A percentile compares a stretch with the other conserved stretches of the same genome.
Evolutionary conservation across 164 flowering plant genomes (phyloP).

Genomic region (Saururus chinensis): DNA sequence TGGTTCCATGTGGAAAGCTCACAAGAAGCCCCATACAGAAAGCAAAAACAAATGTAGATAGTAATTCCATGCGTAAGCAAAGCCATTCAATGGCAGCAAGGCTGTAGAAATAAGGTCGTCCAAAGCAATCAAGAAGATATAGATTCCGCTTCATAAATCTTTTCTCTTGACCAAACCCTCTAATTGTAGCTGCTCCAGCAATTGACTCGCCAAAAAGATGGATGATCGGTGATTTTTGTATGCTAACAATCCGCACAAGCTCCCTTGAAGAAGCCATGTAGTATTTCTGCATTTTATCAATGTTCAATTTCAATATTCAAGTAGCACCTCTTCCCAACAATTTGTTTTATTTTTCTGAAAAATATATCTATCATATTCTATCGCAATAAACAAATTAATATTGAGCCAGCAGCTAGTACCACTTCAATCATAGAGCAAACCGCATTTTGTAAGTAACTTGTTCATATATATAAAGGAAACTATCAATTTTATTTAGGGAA

Average conservation of each 20-base stretch:
- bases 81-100: conserved; percentile 98
- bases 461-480: too few relatives aligned
- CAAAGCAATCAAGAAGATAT: conserved; percentile 88
- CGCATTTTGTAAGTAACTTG: too few relatives aligned
- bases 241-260: conserved; percentile 91
- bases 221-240: conserved; percentile 92
- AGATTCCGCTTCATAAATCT: conserved; percentile 94
- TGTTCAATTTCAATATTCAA: too few relatives aligned
- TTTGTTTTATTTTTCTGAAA: too few relatives aligned
- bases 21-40: conserved; percentile 94
- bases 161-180: conserved; percentile 97
- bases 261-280: conserved; percentile 98
- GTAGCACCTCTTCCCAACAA: too few relatives aligned
- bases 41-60: conserved; percentile 94
- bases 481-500: too few relatives aligned
- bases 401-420: too few relatives aligned
- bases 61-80: conserved; percentile 91
- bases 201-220: conserved; percentile 95
- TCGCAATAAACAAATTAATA: too few relatives aligned
- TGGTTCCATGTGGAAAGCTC: conserved; percentile 88
- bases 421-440: too few relatives aligned
- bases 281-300: conserved; percentile 67
- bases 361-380: too few relatives aligned
- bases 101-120: conserved; percentile 97
- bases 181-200: conserved; percentile 95